Evolutionary conservation across 2,329 filamentous ascomycete genomes (phyloP), one percentile per base, ranked within the genome.

Genomic region (Aureobasidium pullulans): DNA sequence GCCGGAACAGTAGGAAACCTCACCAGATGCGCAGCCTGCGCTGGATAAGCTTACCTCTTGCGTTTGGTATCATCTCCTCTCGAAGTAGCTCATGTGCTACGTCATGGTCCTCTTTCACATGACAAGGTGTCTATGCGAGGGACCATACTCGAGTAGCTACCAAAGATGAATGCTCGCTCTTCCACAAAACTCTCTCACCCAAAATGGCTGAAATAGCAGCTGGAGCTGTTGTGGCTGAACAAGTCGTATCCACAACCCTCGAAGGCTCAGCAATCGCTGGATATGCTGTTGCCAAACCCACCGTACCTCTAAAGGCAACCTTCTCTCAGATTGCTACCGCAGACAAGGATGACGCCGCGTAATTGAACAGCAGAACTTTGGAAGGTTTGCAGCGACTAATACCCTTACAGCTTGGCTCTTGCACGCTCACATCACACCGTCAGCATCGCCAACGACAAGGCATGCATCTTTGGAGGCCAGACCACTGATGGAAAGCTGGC

Each of bases 391-490:
- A 4, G 29, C 6, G 34, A 15, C 39, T 42, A 36, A 39, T n/a
- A 7, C 2, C 31, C 32, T 5, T 10, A 15, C 19, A 70, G 68
- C 52, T 63, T 66, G 10, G 69, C 69, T 3, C 60, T 70, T 10
- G 62, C 65, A 10, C 65, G 70, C 28, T 66, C 70, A 60, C 70
- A 73, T 50, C 75, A 77, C 60, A 73, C 71, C 5, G 66, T 75
- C 1, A 46, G 19, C 19, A 46, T 52, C 15, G 65, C 77, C 34
- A 64, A 68, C 40, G 71, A 75, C 64, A 76, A 75, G 62, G 74
- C 75, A 5, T 77, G 75, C 63, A 71, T 78, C 28, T 77, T 77
- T 59, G 76, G 76, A 39, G 76, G 76, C 48, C 67, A 71, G 37
- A 73, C 70, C 28, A 62, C 67, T 1, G 65, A 67, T 6, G 69